Conservation (phyloP, 257 asterid species). For the Fraxinus quadrangulata region DNA sequence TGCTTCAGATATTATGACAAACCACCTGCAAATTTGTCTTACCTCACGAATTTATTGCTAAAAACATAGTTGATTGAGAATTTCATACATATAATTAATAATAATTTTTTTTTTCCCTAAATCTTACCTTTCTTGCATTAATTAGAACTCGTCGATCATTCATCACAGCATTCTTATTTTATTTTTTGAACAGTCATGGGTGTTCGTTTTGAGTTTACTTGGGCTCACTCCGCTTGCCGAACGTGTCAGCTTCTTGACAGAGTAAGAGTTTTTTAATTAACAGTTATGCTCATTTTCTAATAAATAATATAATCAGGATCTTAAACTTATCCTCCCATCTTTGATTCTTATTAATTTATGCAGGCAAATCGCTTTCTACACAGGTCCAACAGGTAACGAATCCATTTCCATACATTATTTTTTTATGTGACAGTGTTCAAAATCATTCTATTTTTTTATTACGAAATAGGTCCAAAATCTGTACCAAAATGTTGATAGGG, state of each 20-base stretch:
- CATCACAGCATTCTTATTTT: background rate
- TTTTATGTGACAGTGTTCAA: too few species aligned
- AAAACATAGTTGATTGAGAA: background rate
- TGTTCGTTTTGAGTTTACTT: constrained; percentile 80
- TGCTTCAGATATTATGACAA: background rate
- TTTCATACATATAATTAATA: too few species aligned
- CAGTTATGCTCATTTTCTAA: background rate
- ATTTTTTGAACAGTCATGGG: constrained; percentile 62
- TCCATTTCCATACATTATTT: background rate
- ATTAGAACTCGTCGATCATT: too few species aligned
- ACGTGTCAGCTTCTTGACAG: constrained; percentile 83
- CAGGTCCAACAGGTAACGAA: constrained; percentile 90
- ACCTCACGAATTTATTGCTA: background rate
- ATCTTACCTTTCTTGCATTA: too few species aligned
- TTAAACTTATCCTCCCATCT: background rate
- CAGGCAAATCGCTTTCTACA: constrained; percentile 86
- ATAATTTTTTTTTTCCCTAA: too few species aligned
- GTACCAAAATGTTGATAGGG: background rate
- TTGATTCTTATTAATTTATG: constrained; percentile 17
- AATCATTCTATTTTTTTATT: background rate
- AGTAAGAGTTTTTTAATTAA: constrained; percentile 47
- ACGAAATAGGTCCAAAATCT: background rate
- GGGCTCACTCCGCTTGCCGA: constrained; percentile 96
- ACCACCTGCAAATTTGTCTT: background rate
- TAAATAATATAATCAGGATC: background rate